phyloP scores from a whole-genome alignment of 371 early-diverging fungal genomes.

The Rhizomucor miehei region DNA sequence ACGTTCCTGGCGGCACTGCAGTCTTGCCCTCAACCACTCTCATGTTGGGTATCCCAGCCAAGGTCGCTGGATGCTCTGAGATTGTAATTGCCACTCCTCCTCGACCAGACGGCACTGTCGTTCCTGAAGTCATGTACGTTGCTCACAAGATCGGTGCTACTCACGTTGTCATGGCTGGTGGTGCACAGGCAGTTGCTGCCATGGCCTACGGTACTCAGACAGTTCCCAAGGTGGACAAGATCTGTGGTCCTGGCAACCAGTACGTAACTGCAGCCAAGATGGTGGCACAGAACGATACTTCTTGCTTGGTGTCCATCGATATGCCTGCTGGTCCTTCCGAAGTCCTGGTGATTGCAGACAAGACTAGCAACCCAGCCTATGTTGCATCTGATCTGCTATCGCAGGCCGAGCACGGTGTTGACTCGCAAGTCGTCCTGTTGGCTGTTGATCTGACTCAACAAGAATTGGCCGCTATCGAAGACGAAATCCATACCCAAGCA shows the following conservation, averaged over 20 bases:
- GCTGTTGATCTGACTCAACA: slow-evolving; percentile 70
- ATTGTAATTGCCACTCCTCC: slow-evolving; percentile 98
- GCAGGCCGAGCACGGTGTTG: slow-evolving; percentile 97
- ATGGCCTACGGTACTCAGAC: slow-evolving; percentile 96
- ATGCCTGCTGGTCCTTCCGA: slow-evolving; percentile 99
- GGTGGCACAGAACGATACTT: slow-evolving; percentile 89
- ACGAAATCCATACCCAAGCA: slow-evolving; percentile 81
- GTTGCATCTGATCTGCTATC: slow-evolving; percentile 94
- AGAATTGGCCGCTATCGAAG: slow-evolving; percentile 72
- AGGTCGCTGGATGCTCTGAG: slow-evolving; percentile 93
- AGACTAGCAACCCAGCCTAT: slow-evolving; percentile 78
- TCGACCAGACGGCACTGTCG: slow-evolving; percentile 83
- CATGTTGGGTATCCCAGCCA: slow-evolving; percentile 97
- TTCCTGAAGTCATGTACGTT: slow-evolving; percentile 96
- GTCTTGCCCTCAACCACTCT: slow-evolving; percentile 93
- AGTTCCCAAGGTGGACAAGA: slow-evolving; percentile 98
- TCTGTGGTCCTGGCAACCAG: slow-evolving; percentile 98
- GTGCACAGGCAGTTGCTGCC: slow-evolving; percentile 98
- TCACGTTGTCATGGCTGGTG: slow-evolving; percentile 90
- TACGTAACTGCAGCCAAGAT: slow-evolving; percentile 99
- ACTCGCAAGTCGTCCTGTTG: slow-evolving; percentile 94
- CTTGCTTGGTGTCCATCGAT: slow-evolving; percentile 93
- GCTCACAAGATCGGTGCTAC: slow-evolving; percentile 96
- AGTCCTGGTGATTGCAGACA: slow-evolving; percentile 93
- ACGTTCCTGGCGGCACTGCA: slow-evolving; percentile 98